Evolutionary conservation across 2,329 filamentous ascomycete species (phyloP), one percentile per base, ranked within the genome.

Genomic region (Corinectria fuckeliana): DNA sequence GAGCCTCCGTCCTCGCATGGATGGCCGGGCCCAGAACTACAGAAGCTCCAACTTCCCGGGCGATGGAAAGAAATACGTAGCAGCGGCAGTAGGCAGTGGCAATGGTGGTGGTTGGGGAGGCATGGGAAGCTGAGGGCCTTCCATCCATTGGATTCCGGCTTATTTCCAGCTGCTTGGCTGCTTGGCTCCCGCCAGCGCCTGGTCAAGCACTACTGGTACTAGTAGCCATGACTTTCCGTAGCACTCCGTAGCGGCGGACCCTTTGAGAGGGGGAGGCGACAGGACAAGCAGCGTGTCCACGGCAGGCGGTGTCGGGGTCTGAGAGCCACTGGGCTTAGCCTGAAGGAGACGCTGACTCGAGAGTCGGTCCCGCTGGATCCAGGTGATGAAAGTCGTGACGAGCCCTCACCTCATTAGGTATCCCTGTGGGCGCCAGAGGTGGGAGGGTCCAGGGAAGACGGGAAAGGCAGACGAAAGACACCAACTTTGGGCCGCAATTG

Each of bases 331-430:
- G 61, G 26, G 52, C 65, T 58, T 69, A 67, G 65, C 68, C 65
- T 55, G 63, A 65, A 70, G 26, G 60, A 62, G 63, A 63, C 42
- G 51, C 63, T 69, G 64, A 63, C 63, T 68, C 60, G 56, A 48
- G 32, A 45, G 48, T 60, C 60, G 64, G 62, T 63, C 55, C 50
- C 61, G 59, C 58, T 62, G 53, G 60, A 56, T 38, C 58, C 39
- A 38, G 60, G 61, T 60, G 56, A 56, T 69, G 52, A 57, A 60
- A 52, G 56, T 49, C 55, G 53, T 57, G 62, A 61, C 66, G 64
- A 53, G 32, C 30, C 30, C 14, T 60, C 56, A 47, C 67, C 67
- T 58, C 47, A 9, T 53, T n/a, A n/a, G n/a, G 41, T 42, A 45
- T 49, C 50, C 28, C 28, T 30, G 28, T 30, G 20, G 38, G 36